Evolutionary conservation across 1,139 yeast species (phyloP).

Genomic region (Suhomyces bolitotheri): DNA sequence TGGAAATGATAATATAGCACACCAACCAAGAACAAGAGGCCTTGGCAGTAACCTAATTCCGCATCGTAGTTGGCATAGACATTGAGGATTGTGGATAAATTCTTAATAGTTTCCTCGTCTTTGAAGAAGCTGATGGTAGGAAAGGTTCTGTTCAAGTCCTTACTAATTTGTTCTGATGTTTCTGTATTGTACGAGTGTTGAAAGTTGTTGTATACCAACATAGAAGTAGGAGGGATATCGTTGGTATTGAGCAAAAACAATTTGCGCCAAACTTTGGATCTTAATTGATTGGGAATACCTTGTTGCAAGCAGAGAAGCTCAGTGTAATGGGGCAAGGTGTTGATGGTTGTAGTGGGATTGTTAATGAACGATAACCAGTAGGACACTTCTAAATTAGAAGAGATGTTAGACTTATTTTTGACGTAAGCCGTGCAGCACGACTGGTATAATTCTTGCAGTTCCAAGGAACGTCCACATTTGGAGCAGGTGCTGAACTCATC

Average conservation of each 20-base stretch:
- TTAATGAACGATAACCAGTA: slow-evolving; percentile 50
- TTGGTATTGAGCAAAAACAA: slow-evolving; percentile 33
- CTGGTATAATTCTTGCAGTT: slow-evolving; percentile 15
- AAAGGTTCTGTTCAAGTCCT: slow-evolving; percentile 65
- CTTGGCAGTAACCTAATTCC: slow-evolving; percentile 74
- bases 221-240: slow-evolving; percentile 38
- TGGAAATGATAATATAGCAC: slow-evolving; percentile 56
- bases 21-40: slow-evolving; percentile 65
- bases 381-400: slow-evolving; percentile 36
- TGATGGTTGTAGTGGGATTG: slow-evolving; percentile 47
- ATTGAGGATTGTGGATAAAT: slow-evolving; percentile 58
- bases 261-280: slow-evolving; percentile 41
- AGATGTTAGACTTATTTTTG: slow-evolving; percentile 19
- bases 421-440: slow-evolving; percentile 25
- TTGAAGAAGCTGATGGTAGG: slow-evolving; percentile 57
- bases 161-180: slow-evolving; percentile 54
- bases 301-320: slow-evolving; percentile 42
- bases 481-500: slow-evolving; percentile 43
- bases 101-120: slow-evolving; percentile 41
- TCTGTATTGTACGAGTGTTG: slow-evolving; percentile 46
- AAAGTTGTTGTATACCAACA: slow-evolving; percentile 39
- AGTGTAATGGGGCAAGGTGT: slow-evolving; percentile 50
- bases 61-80: slow-evolving; percentile 69
- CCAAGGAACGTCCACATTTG: slow-evolving; percentile 27
- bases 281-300: slow-evolving; percentile 42